phyloP scores from a whole-genome alignment of 768 basidiomycete species.

The Hydnomerulius pinastri region DNA sequence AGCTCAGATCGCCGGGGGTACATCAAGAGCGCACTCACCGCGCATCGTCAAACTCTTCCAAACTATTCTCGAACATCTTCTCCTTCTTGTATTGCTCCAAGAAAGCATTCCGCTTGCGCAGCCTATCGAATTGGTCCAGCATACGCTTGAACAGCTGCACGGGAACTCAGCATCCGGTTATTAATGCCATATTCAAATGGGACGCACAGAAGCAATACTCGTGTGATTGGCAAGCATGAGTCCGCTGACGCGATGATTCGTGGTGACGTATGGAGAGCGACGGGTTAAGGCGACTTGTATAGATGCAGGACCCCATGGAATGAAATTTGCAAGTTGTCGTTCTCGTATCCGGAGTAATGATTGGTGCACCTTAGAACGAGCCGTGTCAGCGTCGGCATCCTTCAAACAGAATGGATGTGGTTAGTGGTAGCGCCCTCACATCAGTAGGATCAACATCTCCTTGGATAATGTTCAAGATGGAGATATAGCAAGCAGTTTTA shows the following conservation, averaged over 20 bases:
- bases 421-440: slow-evolving; percentile 42
- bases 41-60: slow-evolving; percentile 98
- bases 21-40: slow-evolving; percentile 50
- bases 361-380: slow-evolving; percentile 79
- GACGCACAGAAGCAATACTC: slow-evolving; percentile 89
- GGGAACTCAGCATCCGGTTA: neutral
- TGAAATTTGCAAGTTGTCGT: slow-evolving; percentile 94
- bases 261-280: slow-evolving; percentile 83
- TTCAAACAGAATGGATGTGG: neutral
- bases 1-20: neutral
- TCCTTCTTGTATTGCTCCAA: slow-evolving; percentile 98
- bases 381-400: neutral
- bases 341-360: slow-evolving; percentile 95
- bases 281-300: slow-evolving; percentile 96
- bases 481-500: slow-evolving; percentile 94
- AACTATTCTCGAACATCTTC: slow-evolving; percentile 87
- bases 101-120: slow-evolving; percentile 89
- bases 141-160: slow-evolving; percentile 90
- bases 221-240: slow-evolving; percentile 99
- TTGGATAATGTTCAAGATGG: slow-evolving; percentile 97
- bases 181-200: neutral
- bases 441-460: slow-evolving; percentile 98
- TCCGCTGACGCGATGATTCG: slow-evolving; percentile 93
- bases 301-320: slow-evolving; percentile 98
- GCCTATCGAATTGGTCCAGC: slow-evolving; percentile 90